Conservation (phyloP, 176 grass and related monocot species). For the Coix lacrymajobi region DNA sequence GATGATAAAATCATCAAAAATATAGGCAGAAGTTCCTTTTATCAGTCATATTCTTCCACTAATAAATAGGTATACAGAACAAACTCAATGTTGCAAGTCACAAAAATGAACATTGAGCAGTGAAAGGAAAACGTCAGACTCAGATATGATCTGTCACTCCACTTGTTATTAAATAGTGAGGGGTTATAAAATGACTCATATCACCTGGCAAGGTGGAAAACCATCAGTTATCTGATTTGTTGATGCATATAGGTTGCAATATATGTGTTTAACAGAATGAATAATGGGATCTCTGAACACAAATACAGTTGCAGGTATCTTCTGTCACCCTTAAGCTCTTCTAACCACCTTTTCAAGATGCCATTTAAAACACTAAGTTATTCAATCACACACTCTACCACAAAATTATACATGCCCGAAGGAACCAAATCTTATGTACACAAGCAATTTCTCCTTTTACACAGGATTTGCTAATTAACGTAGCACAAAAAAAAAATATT, state of each 20-base stretch:
- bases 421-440: too few relatives aligned
- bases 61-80: background rate
- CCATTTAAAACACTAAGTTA: too few relatives aligned
- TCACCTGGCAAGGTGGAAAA: constrained; percentile 81
- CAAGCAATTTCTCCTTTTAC: too few relatives aligned
- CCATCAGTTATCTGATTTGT: constrained; percentile 59
- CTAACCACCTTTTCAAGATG: constrained; percentile 89
- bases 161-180: background rate
- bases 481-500: too few relatives aligned
- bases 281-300: constrained; percentile 63
- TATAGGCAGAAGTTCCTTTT: background rate
- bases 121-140: constrained; percentile 16
- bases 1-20: background rate
- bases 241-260: constrained; percentile 68
- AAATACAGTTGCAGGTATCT: constrained; percentile 60
- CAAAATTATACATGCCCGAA: too few relatives aligned
- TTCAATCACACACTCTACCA: too few relatives aligned
- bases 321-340: constrained; percentile 83
- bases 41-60: background rate
- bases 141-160: background rate
- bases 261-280: constrained; percentile 56
- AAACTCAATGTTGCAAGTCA: background rate
- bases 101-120: constrained; percentile 4
- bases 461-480: too few relatives aligned
- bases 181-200: background rate